Conservation (phyloP, 441 rosid genomes). For the Eutrema salsugineum region DNA sequence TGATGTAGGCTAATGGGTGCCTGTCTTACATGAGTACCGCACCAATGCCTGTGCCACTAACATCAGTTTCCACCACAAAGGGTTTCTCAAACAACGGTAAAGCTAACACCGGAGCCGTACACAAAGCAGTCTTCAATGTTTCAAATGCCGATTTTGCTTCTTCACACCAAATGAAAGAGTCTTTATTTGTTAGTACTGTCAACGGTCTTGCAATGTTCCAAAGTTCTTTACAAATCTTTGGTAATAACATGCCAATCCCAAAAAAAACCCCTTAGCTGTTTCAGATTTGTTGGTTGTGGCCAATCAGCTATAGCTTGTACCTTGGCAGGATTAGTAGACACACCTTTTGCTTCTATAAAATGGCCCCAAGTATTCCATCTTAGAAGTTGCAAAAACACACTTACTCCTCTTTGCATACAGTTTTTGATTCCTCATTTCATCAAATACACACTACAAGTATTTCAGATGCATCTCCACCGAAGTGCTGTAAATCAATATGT, state of each 20-base stretch:
- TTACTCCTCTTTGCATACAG: neutral
- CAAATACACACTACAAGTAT: neutral
- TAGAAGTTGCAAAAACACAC: neutral
- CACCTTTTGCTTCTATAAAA: neutral
- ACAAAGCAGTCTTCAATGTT: neutral
- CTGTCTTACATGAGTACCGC: neutral
- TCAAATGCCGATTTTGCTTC: neutral
- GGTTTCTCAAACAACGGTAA: no score
- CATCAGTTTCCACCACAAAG: no score
- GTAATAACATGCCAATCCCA: neutral
- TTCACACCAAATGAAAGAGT: rapidly evolving
- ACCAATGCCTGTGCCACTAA: neutral
- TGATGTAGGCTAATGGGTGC: neutral
- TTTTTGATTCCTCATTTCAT: neutral
- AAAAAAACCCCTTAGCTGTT: neutral
- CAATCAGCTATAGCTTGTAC: neutral
- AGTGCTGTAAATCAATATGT: neutral
- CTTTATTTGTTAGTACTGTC: neutral
- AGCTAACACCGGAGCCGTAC: no score
- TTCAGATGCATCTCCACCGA: neutral
- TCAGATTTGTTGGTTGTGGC: neutral
- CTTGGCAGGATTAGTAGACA: rapidly evolving
- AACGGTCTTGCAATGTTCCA: neutral
- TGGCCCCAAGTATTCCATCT: no score
- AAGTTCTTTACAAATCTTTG: neutral